These are phyloP conservation scores for Harrya chromipes DNA, from an alignment of 768 basidiomycete species.

Conservation along the genomic window DNA sequence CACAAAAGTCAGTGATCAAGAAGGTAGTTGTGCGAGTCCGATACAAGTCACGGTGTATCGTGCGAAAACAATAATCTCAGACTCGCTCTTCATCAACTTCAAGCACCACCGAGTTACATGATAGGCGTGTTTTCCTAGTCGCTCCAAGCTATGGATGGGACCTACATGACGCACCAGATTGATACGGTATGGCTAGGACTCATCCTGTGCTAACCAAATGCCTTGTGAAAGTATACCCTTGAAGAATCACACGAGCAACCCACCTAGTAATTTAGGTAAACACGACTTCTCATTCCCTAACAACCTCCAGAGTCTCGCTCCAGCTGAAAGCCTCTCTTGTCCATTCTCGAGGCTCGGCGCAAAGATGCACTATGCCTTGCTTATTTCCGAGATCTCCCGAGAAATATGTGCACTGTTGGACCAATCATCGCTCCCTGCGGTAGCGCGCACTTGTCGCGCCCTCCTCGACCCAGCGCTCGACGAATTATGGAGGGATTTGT, in stretches of 20 bases:
- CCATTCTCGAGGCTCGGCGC: not conserved
- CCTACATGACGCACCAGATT: too few relatives aligned
- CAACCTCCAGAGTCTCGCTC: not conserved
- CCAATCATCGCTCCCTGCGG: slow-evolving; percentile 15
- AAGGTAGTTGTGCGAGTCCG: too few relatives aligned
- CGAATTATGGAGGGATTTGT: slow-evolving; percentile 24
- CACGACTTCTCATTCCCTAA: not conserved
- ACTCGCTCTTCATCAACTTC: too few relatives aligned
- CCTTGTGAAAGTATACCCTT: not conserved
- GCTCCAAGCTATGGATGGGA: too few relatives aligned
- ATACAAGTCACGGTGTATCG: too few relatives aligned
- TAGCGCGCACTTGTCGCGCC: slow-evolving; percentile 24
- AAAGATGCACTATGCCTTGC: slow-evolving; percentile 22
- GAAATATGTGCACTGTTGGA: slow-evolving; percentile 17
- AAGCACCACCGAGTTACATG: too few relatives aligned
- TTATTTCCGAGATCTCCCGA: slow-evolving; percentile 20
- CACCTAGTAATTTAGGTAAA: slow-evolving; percentile 16
- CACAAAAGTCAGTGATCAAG: too few relatives aligned
- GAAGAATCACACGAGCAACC: slow-evolving; percentile 6
- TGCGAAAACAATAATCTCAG: not conserved
- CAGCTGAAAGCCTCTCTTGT: not conserved
- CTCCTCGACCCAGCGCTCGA: slow-evolving; percentile 24
- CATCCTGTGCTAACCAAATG: too few relatives aligned
- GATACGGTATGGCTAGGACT: too few relatives aligned
- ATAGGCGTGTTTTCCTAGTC: too few relatives aligned